These are phyloP conservation scores for Pseudevernia furfuracea DNA, from an alignment of 495 filamentous ascomycete species.

Conservation along the genomic window DNA sequence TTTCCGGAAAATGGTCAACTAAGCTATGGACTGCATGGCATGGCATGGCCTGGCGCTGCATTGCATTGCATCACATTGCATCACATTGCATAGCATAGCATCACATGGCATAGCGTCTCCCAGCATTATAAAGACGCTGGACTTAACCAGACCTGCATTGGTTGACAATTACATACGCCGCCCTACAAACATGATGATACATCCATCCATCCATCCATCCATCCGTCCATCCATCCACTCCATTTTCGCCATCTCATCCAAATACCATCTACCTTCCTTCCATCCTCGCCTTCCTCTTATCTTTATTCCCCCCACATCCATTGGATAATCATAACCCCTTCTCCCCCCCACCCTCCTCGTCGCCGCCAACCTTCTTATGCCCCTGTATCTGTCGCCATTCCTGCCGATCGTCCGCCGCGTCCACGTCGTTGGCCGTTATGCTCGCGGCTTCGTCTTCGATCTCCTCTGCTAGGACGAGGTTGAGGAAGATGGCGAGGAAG, in stretches of 20 bases:
- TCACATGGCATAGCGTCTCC: no score
- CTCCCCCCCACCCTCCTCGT: background rate
- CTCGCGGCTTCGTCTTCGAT: slow-evolving; percentile 48
- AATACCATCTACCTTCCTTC: background rate
- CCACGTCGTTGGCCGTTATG: slow-evolving; percentile 20
- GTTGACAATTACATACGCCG: no score
- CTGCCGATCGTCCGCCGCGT: slow-evolving; percentile 22
- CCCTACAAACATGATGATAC: no score
- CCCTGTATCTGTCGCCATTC: slow-evolving; percentile 22
- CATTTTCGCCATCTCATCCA: background rate
- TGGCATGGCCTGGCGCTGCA: no score
- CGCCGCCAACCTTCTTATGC: slow-evolving; percentile 8
- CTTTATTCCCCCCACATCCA: no score
- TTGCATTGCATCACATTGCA: no score
- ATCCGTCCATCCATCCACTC: background rate
- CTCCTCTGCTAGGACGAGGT: slow-evolving; percentile 66
- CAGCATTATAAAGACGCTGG: no score
- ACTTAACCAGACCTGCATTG: no score
- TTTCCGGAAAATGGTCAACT: no score
- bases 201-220: background rate
- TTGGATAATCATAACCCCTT: background rate
- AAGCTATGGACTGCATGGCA: no score
- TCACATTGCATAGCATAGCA: no score
- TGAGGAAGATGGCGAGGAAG: slow-evolving; percentile 62
- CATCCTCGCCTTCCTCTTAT: no score